Evolutionary conservation across 129 eudicot genomes (phyloP).

Genomic region (Artemisia annua): DNA sequence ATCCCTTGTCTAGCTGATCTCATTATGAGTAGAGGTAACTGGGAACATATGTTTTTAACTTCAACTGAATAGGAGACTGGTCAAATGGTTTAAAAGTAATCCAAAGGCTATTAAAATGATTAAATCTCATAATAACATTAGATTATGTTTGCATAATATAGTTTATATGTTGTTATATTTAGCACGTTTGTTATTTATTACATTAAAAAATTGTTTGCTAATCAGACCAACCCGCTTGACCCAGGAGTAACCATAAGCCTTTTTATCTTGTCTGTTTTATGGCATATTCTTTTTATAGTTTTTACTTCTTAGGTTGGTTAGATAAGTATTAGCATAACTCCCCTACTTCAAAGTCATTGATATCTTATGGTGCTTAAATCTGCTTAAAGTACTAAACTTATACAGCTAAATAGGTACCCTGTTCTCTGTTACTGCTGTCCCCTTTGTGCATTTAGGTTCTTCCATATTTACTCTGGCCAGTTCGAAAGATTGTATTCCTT

Average conservation of each 20-base stretch:
- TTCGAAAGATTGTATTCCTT: slow-evolving; percentile 29
- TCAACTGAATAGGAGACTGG: not conserved
- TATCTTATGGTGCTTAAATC: slow-evolving; percentile 21
- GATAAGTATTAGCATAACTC: slow-evolving; percentile 8
- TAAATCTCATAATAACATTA: too few relatives aligned
- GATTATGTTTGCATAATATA: too few relatives aligned
- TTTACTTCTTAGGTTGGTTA: slow-evolving; percentile 7
- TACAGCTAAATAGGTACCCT: not conserved
- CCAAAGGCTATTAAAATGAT: too few relatives aligned
- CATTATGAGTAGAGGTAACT: not conserved
- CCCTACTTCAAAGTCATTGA: not conserved
- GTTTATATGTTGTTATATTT: too few relatives aligned
- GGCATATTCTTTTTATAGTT: not conserved
- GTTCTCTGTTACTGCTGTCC: not conserved
- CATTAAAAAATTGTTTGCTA: too few relatives aligned
- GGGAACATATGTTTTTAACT: not conserved
- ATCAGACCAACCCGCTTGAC: too few relatives aligned
- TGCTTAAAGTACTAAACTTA: not conserved
- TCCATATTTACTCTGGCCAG: not conserved
- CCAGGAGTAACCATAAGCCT: not conserved
- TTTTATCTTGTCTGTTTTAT: not conserved
- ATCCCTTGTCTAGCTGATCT: slow-evolving; percentile 7
- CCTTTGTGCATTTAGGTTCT: not conserved
- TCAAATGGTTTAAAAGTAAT: not conserved
- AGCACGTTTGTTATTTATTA: too few relatives aligned